These are phyloP conservation scores for Suillus alpinus DNA, from an alignment of 768 basidiomycete genomes.

Conservation along the genomic window DNA sequence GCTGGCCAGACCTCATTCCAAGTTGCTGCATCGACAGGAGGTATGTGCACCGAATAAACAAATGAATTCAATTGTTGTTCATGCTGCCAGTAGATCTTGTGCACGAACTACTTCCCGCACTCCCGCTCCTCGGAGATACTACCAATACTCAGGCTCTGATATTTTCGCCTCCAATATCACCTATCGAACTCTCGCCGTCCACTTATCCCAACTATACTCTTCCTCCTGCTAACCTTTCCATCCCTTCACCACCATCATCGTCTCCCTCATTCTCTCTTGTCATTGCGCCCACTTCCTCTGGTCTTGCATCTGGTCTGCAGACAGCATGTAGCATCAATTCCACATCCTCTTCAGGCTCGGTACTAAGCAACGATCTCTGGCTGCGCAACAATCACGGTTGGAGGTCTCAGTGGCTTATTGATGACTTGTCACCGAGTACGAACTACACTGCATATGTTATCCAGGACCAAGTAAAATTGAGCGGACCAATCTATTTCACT, in stretches of 20 bases:
- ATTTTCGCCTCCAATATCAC: slow-evolving; percentile 59
- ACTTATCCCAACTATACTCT: slow-evolving; percentile 77
- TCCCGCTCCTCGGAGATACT: slow-evolving; percentile 70
- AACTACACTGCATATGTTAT: slow-evolving; percentile 80
- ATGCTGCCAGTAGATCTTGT: slow-evolving; percentile 40
- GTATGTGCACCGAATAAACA: slow-evolving; percentile 21
- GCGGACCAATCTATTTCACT: slow-evolving; percentile 64
- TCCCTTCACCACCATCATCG: slow-evolving; percentile 39
- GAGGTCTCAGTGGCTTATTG: slow-evolving; percentile 67
- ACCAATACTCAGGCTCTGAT: slow-evolving; percentile 70
- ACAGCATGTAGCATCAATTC: slow-evolving; percentile 59
- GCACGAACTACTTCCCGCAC: slow-evolving; percentile 38
- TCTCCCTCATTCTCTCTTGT: slow-evolving; percentile 54
- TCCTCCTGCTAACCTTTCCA: slow-evolving; percentile 50
- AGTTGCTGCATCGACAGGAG: slow-evolving; percentile 50
- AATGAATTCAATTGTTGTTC: slow-evolving; percentile 1
- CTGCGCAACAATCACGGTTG: slow-evolving; percentile 56
- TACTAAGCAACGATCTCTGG: slow-evolving; percentile 52
- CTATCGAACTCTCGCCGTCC: slow-evolving; percentile 33
- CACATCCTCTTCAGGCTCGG: slow-evolving; percentile 35
- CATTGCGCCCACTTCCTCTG: slow-evolving; percentile 47
- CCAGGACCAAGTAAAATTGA: slow-evolving; percentile 52
- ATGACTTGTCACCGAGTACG: slow-evolving; percentile 55
- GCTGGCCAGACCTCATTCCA: slow-evolving; percentile 48
- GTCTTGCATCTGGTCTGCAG: slow-evolving; percentile 43